Evolutionary conservation across 2,329 filamentous ascomycete genomes (phyloP), one percentile per base, ranked within the genome.

Genomic region (Xylogone sp.): DNA sequence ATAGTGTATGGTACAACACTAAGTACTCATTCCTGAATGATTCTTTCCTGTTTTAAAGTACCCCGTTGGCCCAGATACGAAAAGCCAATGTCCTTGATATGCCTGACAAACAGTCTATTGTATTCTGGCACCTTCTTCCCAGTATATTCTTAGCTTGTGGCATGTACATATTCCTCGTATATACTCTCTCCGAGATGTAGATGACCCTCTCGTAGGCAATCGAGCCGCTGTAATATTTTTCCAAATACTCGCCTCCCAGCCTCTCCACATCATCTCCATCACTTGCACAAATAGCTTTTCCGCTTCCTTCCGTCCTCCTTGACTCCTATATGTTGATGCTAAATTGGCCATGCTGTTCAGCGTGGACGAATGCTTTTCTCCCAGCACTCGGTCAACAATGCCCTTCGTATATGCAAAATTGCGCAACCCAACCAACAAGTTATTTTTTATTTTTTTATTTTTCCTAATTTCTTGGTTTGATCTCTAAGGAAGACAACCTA

Each of bases 311-410:
- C 46, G 42, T 43, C 16, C n/a, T 6, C 22, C 34, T 48, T 47
- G 43, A 21, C 43, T 13, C 42, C 12, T 42, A 19, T 53, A 50
- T 12, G 34, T 53, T 48, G 47, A 53, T 18, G 48, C 48, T 27
- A 50, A 43, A 43, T 53, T 53, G 34, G 43, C 48, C 43, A 53
- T 53, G 7, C 51, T 53, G 34, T 16, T 45, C 34, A 53, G 48
- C 16, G 48, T 53, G 22, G 46, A 47, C 43, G 16, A 43, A 48
- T 50, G 29, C 18, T 51, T 48, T 27, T 20, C 18, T 21, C 47
- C 51, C 47, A 43, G 45, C 31, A 50, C 46, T n/a, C n/a, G n/a
- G n/a, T n/a, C n/a, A n/a, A n/a, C n/a, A n/a, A n/a, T n/a, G n/a
- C n/a, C n/a, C n/a, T n/a, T n/a, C n/a, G n/a, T n/a, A n/a, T n/a